Evolutionary conservation across 2,329 filamentous ascomycete genomes (phyloP).

Genomic region (Paraphaeosphaeria minitans): DNA sequence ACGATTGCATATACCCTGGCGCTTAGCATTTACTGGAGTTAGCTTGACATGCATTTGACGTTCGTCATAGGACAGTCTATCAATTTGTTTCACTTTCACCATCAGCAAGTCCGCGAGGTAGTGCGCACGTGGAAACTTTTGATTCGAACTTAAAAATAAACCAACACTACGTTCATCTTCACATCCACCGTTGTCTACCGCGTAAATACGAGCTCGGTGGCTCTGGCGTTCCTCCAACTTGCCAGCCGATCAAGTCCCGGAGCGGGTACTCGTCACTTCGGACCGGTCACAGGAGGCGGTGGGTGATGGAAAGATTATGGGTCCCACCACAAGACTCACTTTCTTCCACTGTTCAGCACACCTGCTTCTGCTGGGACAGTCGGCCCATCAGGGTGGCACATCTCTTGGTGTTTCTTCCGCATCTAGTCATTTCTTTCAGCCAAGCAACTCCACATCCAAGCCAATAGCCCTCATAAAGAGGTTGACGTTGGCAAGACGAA

Average conservation of each 20-base stretch:
- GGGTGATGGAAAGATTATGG: not conserved
- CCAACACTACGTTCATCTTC: not conserved
- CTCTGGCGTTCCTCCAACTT: slow-evolving; percentile 1
- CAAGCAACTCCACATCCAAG: slow-evolving; percentile 85
- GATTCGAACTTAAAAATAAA: slow-evolving; percentile 10
- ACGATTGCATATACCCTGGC: slow-evolving; percentile 7
- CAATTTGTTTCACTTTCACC: not conserved
- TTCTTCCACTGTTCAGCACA: not conserved
- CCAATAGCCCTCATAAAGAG: slow-evolving; percentile 98
- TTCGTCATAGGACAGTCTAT: not conserved
- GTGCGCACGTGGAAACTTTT: slow-evolving; percentile 15
- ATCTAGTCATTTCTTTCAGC: slow-evolving; percentile 47
- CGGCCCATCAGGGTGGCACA: not conserved
- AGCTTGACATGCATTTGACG: not conserved
- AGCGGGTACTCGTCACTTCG: not conserved
- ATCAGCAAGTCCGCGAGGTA: too few relatives aligned
- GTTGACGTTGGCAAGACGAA: slow-evolving; percentile 90
- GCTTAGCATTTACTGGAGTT: slow-evolving; percentile 7
- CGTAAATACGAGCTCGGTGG: slow-evolving; percentile 25
- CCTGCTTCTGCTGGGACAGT: not conserved
- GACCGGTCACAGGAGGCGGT: not conserved
- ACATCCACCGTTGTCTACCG: slow-evolving; percentile 23
- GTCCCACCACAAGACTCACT: slow-evolving; percentile 3
- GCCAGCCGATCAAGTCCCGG: not conserved
- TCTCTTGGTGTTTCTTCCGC: not conserved